phyloP scores from a whole-genome alignment of 2,329 filamentous ascomycete species.

The Scopulariopsis brevicaulis region DNA sequence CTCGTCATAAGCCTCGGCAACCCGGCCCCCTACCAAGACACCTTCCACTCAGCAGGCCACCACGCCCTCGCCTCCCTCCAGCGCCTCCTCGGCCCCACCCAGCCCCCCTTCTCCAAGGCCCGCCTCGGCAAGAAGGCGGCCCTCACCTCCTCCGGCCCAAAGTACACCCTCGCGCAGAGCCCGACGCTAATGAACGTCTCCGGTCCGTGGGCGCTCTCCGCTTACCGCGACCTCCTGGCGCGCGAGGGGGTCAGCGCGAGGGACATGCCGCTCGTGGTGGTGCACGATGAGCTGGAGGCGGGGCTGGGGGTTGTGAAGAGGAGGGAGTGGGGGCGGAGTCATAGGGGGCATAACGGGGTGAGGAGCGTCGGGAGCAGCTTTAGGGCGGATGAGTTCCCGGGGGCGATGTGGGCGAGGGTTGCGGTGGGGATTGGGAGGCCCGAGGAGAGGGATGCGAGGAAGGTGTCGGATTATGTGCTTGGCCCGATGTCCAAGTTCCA shows the following conservation, averaged over 20 bases:
- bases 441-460: slow-evolving; percentile 48
- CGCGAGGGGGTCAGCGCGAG: slow-evolving; percentile 16
- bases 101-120: slow-evolving; percentile 35
- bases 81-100: slow-evolving; percentile 27
- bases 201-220: slow-evolving; percentile 56
- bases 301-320: slow-evolving; percentile 56
- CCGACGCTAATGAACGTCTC: slow-evolving; percentile 76
- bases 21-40: slow-evolving; percentile 60
- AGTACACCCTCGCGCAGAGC: slow-evolving; percentile 62
- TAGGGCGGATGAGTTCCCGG: slow-evolving; percentile 23
- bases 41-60: slow-evolving; percentile 82
- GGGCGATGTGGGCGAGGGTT: slow-evolving; percentile 44
- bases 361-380: slow-evolving; percentile 38
- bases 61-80: slow-evolving; percentile 55
- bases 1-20: slow-evolving; percentile 86
- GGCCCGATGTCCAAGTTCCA: slow-evolving; percentile 48
- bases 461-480: slow-evolving; percentile 71
- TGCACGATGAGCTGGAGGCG: slow-evolving; percentile 83
- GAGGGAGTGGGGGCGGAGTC: slow-evolving; percentile 49
- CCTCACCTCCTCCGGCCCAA: slow-evolving; percentile 31
- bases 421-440: slow-evolving; percentile 85
- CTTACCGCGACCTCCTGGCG: slow-evolving; percentile 47
- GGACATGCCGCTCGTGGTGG: slow-evolving; percentile 46
- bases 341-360: slow-evolving; percentile 64
- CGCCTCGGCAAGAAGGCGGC: slow-evolving; percentile 40